Percentiles rank a stretch among this genome's conserved stretches.
Conservation (phyloP, 2,329 filamentous ascomycete genomes). For the Pseudogymnoascus sp. region DNA sequence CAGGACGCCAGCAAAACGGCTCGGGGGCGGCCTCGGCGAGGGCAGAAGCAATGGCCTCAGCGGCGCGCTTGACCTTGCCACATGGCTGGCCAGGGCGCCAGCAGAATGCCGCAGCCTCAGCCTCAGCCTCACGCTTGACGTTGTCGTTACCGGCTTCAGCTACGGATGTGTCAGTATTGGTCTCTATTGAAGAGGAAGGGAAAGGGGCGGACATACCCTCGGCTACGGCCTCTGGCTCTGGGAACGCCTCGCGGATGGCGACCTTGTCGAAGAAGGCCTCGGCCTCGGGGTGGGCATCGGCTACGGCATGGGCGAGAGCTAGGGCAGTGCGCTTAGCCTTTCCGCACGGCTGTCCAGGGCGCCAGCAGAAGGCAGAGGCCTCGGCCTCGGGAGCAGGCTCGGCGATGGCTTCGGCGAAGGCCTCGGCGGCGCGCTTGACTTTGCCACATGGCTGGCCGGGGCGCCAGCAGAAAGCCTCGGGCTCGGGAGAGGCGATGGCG, state of each 20-base stretch:
- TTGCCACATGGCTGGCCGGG: constrained; percentile 23
- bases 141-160: neutral
- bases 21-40: constrained; percentile 15
- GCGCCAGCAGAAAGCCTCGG: constrained; percentile 20
- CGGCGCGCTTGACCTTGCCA: constrained; percentile 27
- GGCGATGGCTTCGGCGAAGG: constrained; percentile 22
- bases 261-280: constrained; percentile 7
- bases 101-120: constrained; percentile 18
- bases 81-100: constrained; percentile 23
- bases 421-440: constrained; percentile 28
- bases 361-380: constrained; percentile 27
- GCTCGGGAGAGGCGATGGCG: constrained; percentile 19
- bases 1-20: constrained; percentile 27
- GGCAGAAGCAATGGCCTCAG: constrained; percentile 24
- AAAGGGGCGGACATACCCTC: neutral
- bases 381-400: constrained; percentile 13
- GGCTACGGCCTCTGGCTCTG: constrained; percentile 18
- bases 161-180: constrained; percentile 7
- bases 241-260: constrained; percentile 12
- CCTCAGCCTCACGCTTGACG: neutral
- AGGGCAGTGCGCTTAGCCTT: constrained; percentile 35
- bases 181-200: neutral
- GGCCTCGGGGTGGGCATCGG: constrained; percentile 12
- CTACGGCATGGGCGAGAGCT: constrained; percentile 27
- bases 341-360: constrained; percentile 35